These are phyloP conservation scores for Kodamaea hsintzibuensis DNA, from an alignment of 805 yeast species.

Conservation along the genomic window DNA sequence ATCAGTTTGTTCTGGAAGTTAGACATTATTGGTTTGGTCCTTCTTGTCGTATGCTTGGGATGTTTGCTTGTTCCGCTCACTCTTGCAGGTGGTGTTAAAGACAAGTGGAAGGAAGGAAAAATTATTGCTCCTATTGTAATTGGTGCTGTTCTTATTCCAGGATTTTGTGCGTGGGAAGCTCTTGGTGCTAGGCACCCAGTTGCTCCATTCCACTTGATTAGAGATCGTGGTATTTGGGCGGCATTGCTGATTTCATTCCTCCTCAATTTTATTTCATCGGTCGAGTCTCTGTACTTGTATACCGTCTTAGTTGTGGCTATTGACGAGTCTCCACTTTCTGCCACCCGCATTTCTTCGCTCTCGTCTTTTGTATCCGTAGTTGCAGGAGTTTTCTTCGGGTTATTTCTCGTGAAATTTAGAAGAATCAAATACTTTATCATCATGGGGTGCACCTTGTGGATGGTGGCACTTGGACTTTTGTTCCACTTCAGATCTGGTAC, in stretches of 20 bases:
- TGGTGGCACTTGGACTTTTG: slow-evolving; percentile 26
- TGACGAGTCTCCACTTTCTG: slow-evolving; percentile 15
- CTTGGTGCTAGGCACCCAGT: slow-evolving; percentile 17
- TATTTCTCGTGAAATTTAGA: slow-evolving; percentile 15
- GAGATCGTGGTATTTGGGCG: slow-evolving; percentile 21
- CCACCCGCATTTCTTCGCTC: slow-evolving; percentile 18
- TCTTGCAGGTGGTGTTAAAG: slow-evolving; percentile 25
- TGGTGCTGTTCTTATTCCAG: slow-evolving; percentile 18
- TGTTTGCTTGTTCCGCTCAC: slow-evolving; percentile 40
- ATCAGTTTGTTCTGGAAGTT: slow-evolving; percentile 27
- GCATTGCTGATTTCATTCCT: slow-evolving; percentile 15
- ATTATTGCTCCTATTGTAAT: slow-evolving; percentile 10
- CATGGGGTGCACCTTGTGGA: slow-evolving; percentile 25
- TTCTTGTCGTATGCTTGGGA: slow-evolving; percentile 34
- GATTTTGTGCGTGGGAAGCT: slow-evolving; percentile 17
- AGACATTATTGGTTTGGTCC: slow-evolving; percentile 35
- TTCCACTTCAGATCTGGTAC: slow-evolving; percentile 23
- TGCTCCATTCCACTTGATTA: slow-evolving; percentile 15
- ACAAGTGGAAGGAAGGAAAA: slow-evolving; percentile 16
- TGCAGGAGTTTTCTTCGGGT: slow-evolving; percentile 16
- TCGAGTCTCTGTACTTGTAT: slow-evolving; percentile 17
- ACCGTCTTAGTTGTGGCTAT: slow-evolving; percentile 19
- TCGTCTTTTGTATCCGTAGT: slow-evolving; percentile 17
- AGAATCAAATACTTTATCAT: slow-evolving; percentile 25
- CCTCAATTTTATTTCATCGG: slow-evolving; percentile 15